A percentile compares a stretch with the other conserved stretches of the same genome.
Conservation (phyloP, 2,329 filamentous ascomycete species). For the Cladosporium sphaerospermum region DNA sequence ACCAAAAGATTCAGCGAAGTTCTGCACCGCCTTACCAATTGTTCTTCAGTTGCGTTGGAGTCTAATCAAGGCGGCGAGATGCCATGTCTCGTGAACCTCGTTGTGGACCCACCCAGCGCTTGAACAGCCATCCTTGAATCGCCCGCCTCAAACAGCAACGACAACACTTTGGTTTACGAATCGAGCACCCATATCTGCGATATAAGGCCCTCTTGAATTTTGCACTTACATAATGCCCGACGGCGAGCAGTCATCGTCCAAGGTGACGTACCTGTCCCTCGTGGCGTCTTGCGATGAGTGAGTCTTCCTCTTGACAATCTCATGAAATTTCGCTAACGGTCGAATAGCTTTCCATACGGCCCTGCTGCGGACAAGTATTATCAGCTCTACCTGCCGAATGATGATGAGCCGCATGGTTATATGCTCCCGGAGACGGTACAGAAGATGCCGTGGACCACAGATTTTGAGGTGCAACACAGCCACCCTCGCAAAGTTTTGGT, state of each 20-base stretch:
- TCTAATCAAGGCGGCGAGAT: too few relatives aligned
- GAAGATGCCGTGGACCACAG: conserved; percentile 44
- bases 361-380: conserved; percentile 46
- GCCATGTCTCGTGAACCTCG: too few relatives aligned
- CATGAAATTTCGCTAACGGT: background rate
- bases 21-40: too few relatives aligned
- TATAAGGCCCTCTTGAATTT: too few relatives aligned
- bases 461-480: conserved; percentile 48
- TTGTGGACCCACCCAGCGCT: too few relatives aligned
- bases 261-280: background rate
- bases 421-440: conserved; percentile 57
- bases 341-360: conserved; percentile 42
- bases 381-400: conserved; percentile 61
- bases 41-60: too few relatives aligned
- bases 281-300: conserved; percentile 5
- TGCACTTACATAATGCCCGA: too few relatives aligned
- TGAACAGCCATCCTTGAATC: too few relatives aligned
- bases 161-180: too few relatives aligned
- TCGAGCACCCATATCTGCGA: too few relatives aligned
- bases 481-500: conserved; percentile 18
- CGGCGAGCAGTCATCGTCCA: background rate
- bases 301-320: background rate
- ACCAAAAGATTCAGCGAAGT: too few relatives aligned
- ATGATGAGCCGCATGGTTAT: conserved; percentile 55
- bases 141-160: too few relatives aligned